Conservation (phyloP, 768 basidiomycete genomes). For the Mycena kentingensis region DNA sequence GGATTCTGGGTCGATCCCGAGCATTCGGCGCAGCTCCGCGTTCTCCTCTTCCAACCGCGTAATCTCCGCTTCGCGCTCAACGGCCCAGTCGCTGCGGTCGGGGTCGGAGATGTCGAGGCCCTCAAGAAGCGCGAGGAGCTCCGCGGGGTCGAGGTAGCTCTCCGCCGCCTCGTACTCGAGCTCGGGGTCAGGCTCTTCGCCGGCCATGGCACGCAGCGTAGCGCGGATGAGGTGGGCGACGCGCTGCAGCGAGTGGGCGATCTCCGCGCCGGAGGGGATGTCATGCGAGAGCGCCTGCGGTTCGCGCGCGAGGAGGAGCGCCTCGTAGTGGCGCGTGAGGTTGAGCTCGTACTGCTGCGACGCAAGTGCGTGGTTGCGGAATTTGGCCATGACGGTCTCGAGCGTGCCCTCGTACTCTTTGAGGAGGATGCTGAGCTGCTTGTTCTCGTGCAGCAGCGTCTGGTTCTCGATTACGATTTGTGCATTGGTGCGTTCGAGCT, state of each 20-base stretch:
- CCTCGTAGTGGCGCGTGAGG: constrained; percentile 87
- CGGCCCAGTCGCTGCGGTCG: constrained; percentile 75
- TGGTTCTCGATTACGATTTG: constrained; percentile 94
- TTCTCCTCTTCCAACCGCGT: constrained; percentile 83
- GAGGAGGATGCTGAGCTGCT: constrained; percentile 82
- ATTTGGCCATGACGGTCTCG: constrained; percentile 96
- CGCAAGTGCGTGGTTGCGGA: constrained; percentile 90
- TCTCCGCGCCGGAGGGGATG: constrained; percentile 58
- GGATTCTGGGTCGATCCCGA: constrained; percentile 69
- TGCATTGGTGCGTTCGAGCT: constrained; percentile 87
- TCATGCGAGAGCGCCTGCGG: constrained; percentile 56
- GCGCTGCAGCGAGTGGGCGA: constrained; percentile 68
- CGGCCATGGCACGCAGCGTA: constrained; percentile 69
- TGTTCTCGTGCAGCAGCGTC: constrained; percentile 89
- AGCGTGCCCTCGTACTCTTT: constrained; percentile 95
- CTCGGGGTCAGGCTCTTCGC: constrained; percentile 50
- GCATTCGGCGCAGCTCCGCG: constrained; percentile 65
- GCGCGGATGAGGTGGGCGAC: constrained; percentile 71
- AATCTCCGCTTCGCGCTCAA: constrained; percentile 88
- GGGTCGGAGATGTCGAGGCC: constrained; percentile 42
- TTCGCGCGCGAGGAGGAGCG: constrained; percentile 69
- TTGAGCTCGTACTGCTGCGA: constrained; percentile 89
- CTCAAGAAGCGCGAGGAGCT: constrained; percentile 46
- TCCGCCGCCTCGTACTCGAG: constrained; percentile 38
- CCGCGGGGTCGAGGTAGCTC: constrained; percentile 34